Evolutionary conservation across 169 alveolate genomes (phyloP), one percentile per base, ranked within the genome.

Genomic region (Plasmodium knowlesi): DNA sequence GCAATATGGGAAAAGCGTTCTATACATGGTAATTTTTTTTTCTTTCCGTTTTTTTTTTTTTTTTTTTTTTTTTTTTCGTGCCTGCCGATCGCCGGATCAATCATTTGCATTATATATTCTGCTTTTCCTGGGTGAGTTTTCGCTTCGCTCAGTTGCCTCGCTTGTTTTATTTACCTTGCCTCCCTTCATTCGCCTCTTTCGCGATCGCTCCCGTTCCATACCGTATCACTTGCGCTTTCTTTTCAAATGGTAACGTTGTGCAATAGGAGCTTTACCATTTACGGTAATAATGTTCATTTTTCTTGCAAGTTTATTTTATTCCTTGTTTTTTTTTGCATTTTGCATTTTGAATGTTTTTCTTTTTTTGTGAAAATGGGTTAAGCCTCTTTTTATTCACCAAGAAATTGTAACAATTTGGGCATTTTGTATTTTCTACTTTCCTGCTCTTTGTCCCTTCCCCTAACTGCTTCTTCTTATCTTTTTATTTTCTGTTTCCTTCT

Each of bases 281-380:
- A 22, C 30, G 76, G 30, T 67, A 67, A 25, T 67, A 67, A 25
- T 67, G 37, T 67, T 67, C n/a, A 67, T 28, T 28, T 67, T 28
- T 12, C 37, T 67, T 28, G 5, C 76, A 67, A 67, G n/a, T 67
- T 79, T 19, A 32, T 79, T 79, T 41, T 79, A 37, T 41, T 79
- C 43, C 54, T 32, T n/a, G 16, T 28, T 5, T 41, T 79, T 41
- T 61, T 22, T 79, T 1, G 16, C 0, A 30, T 78, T 79, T 22
- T 43, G 2, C 34, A 9, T 43, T 79, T 78, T 78, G 22, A 37
- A 41, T 79, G 22, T 43, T 19, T 43, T 34, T 79, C 19, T 19
- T 43, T 34, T 79, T 79, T 37, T 79, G 84, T 79, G 84, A 79
- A 79, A 79, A 34, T 79, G 37, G 70, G 57, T 79, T 79, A 9